These are phyloP conservation scores for Coniophora puteana DNA, from an alignment of 1,284 basidiomycete genomes.

Conservation along the genomic window DNA sequence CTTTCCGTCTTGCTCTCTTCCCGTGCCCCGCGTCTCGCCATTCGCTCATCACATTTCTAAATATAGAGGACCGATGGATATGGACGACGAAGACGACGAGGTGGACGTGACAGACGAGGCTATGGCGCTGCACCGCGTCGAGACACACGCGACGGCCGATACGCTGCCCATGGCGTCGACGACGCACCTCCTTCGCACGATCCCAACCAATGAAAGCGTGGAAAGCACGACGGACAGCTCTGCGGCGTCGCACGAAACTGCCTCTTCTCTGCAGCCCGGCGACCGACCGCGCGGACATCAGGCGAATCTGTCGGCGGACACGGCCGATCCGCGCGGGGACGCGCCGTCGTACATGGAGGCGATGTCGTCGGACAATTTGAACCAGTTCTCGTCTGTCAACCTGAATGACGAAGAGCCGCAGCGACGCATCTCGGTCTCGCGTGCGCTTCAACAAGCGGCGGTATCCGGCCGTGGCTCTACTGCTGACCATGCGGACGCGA, in stretches of 20 bases:
- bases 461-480: no score
- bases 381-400: conserved; percentile 6
- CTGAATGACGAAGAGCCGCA: conserved; percentile 6
- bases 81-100: conserved; percentile 31
- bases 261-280: conserved; percentile 21
- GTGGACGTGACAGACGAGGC: no score
- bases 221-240: conserved; percentile 16
- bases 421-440: conserved; percentile 5
- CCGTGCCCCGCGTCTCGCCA: neutral
- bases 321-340: conserved; percentile 44
- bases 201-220: conserved; percentile 8
- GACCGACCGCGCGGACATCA: no score
- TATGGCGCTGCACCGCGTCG: conserved; percentile 17
- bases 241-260: conserved; percentile 17
- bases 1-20: no score
- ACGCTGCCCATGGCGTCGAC: conserved; percentile 17
- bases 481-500: neutral
- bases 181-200: conserved; percentile 17
- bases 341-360: conserved; percentile 66
- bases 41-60: conserved; percentile 6
- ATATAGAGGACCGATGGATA: conserved; percentile 35
- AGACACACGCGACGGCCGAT: conserved; percentile 22
- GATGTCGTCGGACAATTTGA: no score
- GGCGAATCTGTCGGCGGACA: conserved; percentile 19
- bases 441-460: no score